A percentile compares a stretch with the other conserved stretches of the same genome.
These are phyloP conservation scores for Pseudogymnoascus sp. DNA, from an alignment of 2,329 filamentous ascomycete species.

Conservation along the genomic window DNA sequence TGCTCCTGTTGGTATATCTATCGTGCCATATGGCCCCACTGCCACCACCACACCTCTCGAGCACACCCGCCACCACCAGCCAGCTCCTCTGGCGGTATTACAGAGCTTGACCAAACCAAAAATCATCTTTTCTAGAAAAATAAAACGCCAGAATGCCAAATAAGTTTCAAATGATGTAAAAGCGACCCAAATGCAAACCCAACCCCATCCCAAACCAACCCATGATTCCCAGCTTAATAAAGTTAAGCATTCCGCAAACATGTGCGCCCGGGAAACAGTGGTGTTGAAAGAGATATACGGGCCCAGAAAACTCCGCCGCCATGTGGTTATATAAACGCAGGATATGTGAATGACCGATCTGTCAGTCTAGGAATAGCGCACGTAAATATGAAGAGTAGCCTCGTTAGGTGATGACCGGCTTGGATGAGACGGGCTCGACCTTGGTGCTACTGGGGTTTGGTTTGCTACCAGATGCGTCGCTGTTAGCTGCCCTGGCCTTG, in stretches of 20 bases:
- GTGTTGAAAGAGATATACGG: not conserved
- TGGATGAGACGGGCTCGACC: not conserved
- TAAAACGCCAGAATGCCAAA: slow-evolving; percentile 1
- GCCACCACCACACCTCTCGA: not conserved
- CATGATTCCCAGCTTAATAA: not conserved
- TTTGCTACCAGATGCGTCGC: not conserved
- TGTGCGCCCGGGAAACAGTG: not conserved
- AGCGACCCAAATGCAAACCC: not conserved
- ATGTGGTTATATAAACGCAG: slow-evolving; percentile 6
- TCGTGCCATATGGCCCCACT: not conserved
- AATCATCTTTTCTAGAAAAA: slow-evolving; percentile 8
- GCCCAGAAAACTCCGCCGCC: slow-evolving; percentile 5
- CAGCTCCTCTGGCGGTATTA: not conserved
- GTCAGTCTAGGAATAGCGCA: not conserved
- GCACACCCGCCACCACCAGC: not conserved
- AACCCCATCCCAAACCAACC: not conserved
- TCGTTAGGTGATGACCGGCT: slow-evolving; percentile 1
- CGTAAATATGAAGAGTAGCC: not conserved
- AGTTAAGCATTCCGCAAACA: not conserved
- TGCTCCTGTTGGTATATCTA: slow-evolving; percentile 10
- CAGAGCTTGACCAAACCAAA: not conserved
- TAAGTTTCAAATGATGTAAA: not conserved
- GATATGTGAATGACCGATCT: not conserved
- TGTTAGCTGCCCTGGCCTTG: slow-evolving; percentile 9
- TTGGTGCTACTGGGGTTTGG: not conserved